Evolutionary conservation across 768 basidiomycete genomes (phyloP), one percentile per base, ranked within the genome.

Genomic region (Lactarius trivialis): DNA sequence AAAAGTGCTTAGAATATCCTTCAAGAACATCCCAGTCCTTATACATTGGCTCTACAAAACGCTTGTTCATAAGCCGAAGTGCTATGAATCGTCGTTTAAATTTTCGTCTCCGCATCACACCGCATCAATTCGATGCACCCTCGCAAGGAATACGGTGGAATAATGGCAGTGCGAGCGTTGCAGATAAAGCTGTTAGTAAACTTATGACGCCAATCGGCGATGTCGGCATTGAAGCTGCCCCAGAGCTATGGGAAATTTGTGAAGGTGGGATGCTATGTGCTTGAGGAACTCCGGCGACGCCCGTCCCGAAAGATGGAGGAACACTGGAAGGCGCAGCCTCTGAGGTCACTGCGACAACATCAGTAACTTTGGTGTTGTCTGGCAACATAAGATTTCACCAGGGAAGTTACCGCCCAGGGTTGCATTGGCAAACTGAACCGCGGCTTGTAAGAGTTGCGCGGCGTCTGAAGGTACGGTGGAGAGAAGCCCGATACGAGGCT

Each of bases 381-480:
- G 24, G 28, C 17, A 3, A 14, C 11, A 17, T 24, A 50, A 19
- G 7, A 69, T 48, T 69, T 11, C 53, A 69, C 77, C 68, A 2
- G 72, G 69, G 57, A 77, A 72, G 51, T 70, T 70, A 21, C 71
- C 74, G 26, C 70, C 71, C 26, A 67, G 55, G 30, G 62, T 60
- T n/a, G 55, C 60, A 8, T 74, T 80, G 7, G 56, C 51, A 21
- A 69, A 68, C 8, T 52, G 43, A 55, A 81, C 69, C 15, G 75
- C 79, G 1, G 70, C 66, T 34, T 73, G 69, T 11, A 82, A 68
- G 19, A 64, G 65, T 28, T 75, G 75, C 2, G 69, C 75, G 1
- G 84, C 85, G 65, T 87, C 78, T 3, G 66, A 12, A 1, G 87
- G 84, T 1, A 90, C 84, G 0, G 87, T 90, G 17, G 89, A 89